These are phyloP conservation scores for Cinnamomum chago DNA, from an alignment of 164 flowering plant species.

Conservation along the genomic window DNA sequence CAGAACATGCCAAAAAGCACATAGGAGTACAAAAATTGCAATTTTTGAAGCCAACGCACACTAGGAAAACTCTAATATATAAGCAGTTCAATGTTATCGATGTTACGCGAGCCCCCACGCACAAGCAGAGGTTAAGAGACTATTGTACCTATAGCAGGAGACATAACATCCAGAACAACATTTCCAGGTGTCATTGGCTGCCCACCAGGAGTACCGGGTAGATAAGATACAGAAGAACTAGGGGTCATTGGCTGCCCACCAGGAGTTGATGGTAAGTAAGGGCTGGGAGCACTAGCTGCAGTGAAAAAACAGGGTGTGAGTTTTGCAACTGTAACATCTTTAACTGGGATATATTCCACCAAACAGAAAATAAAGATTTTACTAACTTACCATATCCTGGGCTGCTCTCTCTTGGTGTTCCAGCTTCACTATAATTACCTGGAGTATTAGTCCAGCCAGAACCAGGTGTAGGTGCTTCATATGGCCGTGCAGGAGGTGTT, in stretches of 20 bases:
- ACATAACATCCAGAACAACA: constrained; percentile 92
- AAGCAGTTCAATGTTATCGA: too few relatives aligned
- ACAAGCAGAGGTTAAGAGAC: background rate
- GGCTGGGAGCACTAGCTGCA: constrained; percentile 97
- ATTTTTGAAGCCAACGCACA: too few relatives aligned
- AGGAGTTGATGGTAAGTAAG: constrained; percentile 95
- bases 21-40: too few relatives aligned
- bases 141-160: constrained; percentile 75
- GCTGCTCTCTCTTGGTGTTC: constrained; percentile 83
- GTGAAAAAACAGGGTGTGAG: background rate
- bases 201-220: constrained; percentile 99
- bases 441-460: constrained; percentile 95
- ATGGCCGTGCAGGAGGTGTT: constrained; percentile 83
- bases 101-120: too few relatives aligned
- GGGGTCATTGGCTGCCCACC: constrained; percentile 99
- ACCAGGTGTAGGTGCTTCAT: constrained; percentile 99
- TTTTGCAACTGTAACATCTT: too few relatives aligned
- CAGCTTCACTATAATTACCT: constrained; percentile 82
- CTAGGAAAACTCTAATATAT: too few relatives aligned
- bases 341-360: too few relatives aligned
- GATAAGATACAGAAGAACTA: constrained; percentile 71
- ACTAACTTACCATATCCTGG: constrained; percentile 65
- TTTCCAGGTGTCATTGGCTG: constrained; percentile 99
- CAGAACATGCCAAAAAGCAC: too few relatives aligned
- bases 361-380: background rate